Evolutionary conservation across 768 basidiomycete species (phyloP).

Genomic region (Boletellus emodensis): DNA sequence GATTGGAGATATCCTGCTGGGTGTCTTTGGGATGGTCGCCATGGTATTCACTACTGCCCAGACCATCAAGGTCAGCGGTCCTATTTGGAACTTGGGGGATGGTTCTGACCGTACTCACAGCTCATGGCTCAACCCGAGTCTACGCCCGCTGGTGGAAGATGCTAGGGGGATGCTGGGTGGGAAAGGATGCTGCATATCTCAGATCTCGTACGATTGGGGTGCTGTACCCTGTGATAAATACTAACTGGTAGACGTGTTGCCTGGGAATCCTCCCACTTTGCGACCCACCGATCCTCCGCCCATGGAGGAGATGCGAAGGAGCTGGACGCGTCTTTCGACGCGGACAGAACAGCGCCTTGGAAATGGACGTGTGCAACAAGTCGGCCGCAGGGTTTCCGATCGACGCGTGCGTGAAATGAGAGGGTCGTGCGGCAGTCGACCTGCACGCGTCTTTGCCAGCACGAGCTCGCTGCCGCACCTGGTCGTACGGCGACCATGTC

Average conservation of each 20-base stretch:
- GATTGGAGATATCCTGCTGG: conserved; percentile 63
- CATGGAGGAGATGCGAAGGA: conserved; percentile 5
- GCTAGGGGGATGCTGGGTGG: conserved; percentile 16
- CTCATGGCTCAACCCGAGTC: conserved; percentile 50
- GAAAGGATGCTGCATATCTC: not conserved
- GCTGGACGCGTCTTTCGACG: not conserved
- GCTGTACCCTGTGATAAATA: conserved; percentile 9
- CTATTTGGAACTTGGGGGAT: not conserved
- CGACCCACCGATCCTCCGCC: conserved; percentile 20
- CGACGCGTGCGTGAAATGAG: conserved; percentile 10
- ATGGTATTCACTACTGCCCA: conserved; percentile 78
- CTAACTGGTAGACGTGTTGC: conserved; percentile 12
- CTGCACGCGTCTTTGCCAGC: too few species aligned
- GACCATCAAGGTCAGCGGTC: conserved; percentile 56
- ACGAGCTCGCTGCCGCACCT: not conserved
- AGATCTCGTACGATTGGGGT: conserved; percentile 12
- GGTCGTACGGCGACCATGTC: not conserved
- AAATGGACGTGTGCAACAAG: not conserved
- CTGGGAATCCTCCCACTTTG: conserved; percentile 12
- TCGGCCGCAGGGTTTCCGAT: conserved; percentile 3
- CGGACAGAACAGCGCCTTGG: too few species aligned
- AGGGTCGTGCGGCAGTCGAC: not conserved
- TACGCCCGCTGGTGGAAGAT: conserved; percentile 35
- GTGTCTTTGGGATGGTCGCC: conserved; percentile 69
- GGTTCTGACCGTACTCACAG: conserved; percentile 31